Evolutionary conservation across 768 basidiomycete species (phyloP).

Genomic region (Phanerodontia chrysosporium): DNA sequence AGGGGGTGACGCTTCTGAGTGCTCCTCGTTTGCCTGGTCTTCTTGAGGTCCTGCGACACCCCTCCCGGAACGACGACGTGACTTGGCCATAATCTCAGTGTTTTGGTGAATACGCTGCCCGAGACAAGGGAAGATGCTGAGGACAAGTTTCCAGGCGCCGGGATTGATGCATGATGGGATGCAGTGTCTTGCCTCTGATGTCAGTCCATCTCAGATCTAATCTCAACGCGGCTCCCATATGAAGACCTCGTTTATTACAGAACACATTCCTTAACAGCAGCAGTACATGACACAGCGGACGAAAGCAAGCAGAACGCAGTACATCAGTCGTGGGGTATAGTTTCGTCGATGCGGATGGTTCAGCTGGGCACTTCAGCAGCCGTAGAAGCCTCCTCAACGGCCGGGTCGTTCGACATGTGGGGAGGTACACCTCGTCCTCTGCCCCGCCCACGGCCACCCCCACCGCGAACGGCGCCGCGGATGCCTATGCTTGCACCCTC

Average conservation of each 20-base stretch:
- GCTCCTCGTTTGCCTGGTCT: conserved; percentile 28
- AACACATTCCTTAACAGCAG: background rate
- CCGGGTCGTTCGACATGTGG: background rate
- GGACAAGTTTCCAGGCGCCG: conserved; percentile 2
- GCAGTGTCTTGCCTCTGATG: conserved; percentile 2
- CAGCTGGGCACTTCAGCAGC: background rate
- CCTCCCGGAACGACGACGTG: conserved; percentile 40
- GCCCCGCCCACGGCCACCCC: conserved; percentile 17
- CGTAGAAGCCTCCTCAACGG: background rate
- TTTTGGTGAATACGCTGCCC: background rate
- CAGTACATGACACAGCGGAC: background rate
- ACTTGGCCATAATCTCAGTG: conserved; percentile 35
- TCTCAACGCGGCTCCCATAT: background rate
- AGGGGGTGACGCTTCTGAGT: conserved; percentile 23
- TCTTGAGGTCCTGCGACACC: conserved; percentile 32
- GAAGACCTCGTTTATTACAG: background rate
- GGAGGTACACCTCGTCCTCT: conserved; percentile 12
- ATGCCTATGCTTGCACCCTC: conserved; percentile 19
- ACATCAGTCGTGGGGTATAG: background rate
- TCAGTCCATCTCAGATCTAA: conserved; percentile 2
- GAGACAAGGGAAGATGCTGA: background rate
- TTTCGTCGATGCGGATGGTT: background rate
- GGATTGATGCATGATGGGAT: background rate
- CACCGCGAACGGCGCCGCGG: conserved; percentile 23
- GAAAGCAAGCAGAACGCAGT: conserved; percentile 1